Evolutionary conservation across 768 basidiomycete species (phyloP).

Genomic region (Boletus subcaerulescens): DNA sequence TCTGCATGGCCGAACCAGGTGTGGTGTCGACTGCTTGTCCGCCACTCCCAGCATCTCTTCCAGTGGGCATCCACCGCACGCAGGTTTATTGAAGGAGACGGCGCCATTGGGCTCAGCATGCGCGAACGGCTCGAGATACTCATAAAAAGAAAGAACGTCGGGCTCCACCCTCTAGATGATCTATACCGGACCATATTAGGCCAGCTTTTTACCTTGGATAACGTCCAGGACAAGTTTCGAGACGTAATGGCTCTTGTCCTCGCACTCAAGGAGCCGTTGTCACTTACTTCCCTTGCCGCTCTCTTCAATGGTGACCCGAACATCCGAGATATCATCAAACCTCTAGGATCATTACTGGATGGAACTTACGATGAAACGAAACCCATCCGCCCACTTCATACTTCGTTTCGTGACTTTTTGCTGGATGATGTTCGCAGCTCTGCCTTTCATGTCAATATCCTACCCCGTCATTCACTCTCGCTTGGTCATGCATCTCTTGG

Average conservation of each 20-base stretch:
- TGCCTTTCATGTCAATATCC: constrained; percentile 18
- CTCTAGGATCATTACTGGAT: constrained; percentile 23
- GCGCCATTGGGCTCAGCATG: constrained; percentile 9
- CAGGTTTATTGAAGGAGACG: constrained; percentile 20
- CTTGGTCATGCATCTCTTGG: constrained; percentile 29
- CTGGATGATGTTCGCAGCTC: constrained; percentile 20
- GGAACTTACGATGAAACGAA: constrained; percentile 13
- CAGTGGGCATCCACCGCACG: constrained; percentile 35
- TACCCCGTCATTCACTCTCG: constrained; percentile 7
- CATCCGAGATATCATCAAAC: constrained; percentile 16
- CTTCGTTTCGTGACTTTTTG: constrained; percentile 37
- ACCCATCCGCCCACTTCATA: constrained; percentile 31
- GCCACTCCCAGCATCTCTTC: constrained; percentile 30
- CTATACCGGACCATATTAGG: constrained; percentile 19
- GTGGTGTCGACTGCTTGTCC: constrained; percentile 21
- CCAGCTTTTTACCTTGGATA: constrained; percentile 10
- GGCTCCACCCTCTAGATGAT: constrained; percentile 16
- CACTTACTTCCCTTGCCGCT: constrained; percentile 9
- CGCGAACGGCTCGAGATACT: constrained; percentile 15
- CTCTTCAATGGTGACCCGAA: constrained; percentile 11
- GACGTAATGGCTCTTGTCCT: constrained; percentile 22
- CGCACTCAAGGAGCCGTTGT: constrained; percentile 18
- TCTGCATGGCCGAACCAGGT: constrained; percentile 15
- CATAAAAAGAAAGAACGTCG: neutral
- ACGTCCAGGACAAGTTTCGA: constrained; percentile 10